A percentile compares a stretch with the other conserved stretches of the same genome.
phyloP scores from a whole-genome alignment of 805 yeast genomes.

The Starmerella bombi region DNA sequence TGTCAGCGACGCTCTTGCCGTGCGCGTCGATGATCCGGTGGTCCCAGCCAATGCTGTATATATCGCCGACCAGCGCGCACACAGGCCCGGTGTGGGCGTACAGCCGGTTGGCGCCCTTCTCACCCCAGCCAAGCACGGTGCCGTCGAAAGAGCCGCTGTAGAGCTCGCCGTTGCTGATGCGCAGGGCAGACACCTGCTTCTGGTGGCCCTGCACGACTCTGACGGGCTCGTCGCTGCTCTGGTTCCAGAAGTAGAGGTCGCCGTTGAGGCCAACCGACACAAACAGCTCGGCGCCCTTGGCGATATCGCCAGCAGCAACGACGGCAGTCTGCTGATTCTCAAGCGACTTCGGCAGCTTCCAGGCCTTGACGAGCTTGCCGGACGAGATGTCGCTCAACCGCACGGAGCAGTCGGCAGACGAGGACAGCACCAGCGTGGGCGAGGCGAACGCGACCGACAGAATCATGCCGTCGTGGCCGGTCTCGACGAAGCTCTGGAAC shows the following conservation, averaged over 20 bases:
- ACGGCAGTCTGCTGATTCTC: conserved; percentile 72
- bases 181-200: conserved; percentile 55
- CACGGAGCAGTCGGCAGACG: conserved; percentile 69
- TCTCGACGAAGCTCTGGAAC: conserved; percentile 37
- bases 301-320: conserved; percentile 41
- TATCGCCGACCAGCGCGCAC: conserved; percentile 36
- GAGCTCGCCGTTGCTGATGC: conserved; percentile 22
- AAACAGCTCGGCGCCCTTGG: conserved; percentile 36
- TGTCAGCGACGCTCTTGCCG: conserved; percentile 25
- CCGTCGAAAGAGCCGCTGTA: conserved; percentile 79
- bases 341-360: conserved; percentile 38
- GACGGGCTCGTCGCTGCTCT: conserved; percentile 25
- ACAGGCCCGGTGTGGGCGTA: conserved; percentile 53
- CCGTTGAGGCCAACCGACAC: conserved; percentile 64
- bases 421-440: conserved; percentile 49
- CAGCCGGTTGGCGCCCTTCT: conserved; percentile 30
- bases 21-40: conserved; percentile 44
- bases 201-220: conserved; percentile 62
- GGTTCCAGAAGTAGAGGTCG: conserved; percentile 47
- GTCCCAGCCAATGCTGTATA: conserved; percentile 74
- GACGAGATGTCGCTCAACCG: conserved; percentile 47
- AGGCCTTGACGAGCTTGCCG: conserved; percentile 36
- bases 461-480: conserved; percentile 63
- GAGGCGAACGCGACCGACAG: conserved; percentile 60
- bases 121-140: conserved; percentile 46